These are phyloP conservation scores for Zygotorulaspora chibaensis DNA, from an alignment of 805 yeast species.

Conservation along the genomic window DNA sequence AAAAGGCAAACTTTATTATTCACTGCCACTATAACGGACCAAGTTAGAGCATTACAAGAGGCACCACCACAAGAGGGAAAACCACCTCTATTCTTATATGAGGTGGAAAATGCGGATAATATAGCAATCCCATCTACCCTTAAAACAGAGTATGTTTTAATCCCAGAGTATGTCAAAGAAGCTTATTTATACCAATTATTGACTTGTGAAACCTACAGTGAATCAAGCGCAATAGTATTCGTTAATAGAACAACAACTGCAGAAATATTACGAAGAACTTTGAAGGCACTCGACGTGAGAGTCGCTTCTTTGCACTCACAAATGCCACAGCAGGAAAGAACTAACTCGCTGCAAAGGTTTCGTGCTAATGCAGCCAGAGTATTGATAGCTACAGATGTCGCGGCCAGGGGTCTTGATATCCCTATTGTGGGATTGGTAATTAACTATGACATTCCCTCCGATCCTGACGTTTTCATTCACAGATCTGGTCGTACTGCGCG, in stretches of 20 bases:
- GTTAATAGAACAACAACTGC: slow-evolving; percentile 90
- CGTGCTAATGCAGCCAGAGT: slow-evolving; percentile 93
- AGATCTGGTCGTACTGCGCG: slow-evolving; percentile 99
- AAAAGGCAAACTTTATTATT: slow-evolving; percentile 84
- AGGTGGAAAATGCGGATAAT: slow-evolving; percentile 66
- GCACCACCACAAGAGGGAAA: slow-evolving; percentile 53
- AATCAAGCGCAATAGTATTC: slow-evolving; percentile 76
- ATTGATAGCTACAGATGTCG: slow-evolving; percentile 93
- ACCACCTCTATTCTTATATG: slow-evolving; percentile 60
- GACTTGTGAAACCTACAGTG: slow-evolving; percentile 54
- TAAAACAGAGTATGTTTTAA: slow-evolving; percentile 58
- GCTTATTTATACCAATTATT: slow-evolving; percentile 74
- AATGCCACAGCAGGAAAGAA: slow-evolving; percentile 89
- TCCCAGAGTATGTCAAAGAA: slow-evolving; percentile 87
- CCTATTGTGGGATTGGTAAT: slow-evolving; percentile 87
- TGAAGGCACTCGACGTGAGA: slow-evolving; percentile 67
- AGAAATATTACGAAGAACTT: slow-evolving; percentile 74
- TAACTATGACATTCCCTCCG: slow-evolving; percentile 91
- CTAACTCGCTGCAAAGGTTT: slow-evolving; percentile 86
- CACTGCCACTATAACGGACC: slow-evolving; percentile 94
- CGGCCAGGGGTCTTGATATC: slow-evolving; percentile 94
- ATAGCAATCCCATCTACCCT: slow-evolving; percentile 79
- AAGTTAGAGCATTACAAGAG: slow-evolving; percentile 75
- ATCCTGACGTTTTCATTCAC: slow-evolving; percentile 94
- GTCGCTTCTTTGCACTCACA: slow-evolving; percentile 92